A percentile compares a stretch with the other conserved stretches of the same genome.
Conservation (phyloP, 306 rosid genomes). For the Delonix regia region DNA sequence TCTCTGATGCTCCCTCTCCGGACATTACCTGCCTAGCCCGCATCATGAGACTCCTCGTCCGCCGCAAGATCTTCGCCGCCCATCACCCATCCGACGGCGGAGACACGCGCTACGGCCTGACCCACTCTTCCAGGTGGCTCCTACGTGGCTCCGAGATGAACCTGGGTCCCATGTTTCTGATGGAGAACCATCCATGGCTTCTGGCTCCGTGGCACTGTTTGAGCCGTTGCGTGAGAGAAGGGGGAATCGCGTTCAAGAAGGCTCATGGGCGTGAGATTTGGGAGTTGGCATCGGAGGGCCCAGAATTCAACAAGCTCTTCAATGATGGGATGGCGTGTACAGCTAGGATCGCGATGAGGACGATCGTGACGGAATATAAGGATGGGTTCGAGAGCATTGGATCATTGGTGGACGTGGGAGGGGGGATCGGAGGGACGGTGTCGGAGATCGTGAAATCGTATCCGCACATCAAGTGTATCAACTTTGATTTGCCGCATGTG, state of each 20-base stretch:
- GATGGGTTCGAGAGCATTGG: not conserved
- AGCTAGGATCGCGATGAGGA: not conserved
- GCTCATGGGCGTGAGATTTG: not conserved
- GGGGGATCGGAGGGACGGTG: not conserved
- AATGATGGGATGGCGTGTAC: slow-evolving; percentile 1
- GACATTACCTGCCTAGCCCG: not conserved
- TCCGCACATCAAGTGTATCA: slow-evolving; percentile 9
- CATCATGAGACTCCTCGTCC: slow-evolving; percentile 16
- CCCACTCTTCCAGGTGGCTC: slow-evolving; percentile 23
- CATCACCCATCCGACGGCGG: slow-evolving; percentile 7
- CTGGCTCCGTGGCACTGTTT: not conserved
- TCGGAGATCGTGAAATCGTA: not conserved
- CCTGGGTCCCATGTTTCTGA: not conserved
- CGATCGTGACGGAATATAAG: not conserved
- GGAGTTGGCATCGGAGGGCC: not conserved
- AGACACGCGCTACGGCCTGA: slow-evolving; percentile 10
- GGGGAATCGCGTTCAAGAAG: not conserved
- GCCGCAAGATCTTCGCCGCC: slow-evolving; percentile 6
- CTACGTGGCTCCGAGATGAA: not conserved
- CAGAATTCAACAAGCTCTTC: not conserved
- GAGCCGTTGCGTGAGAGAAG: not conserved
- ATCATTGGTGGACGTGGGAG: slow-evolving; percentile 9
- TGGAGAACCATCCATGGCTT: not conserved
- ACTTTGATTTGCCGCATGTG: slow-evolving; percentile 13
- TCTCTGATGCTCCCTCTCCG: slow-evolving; percentile 14